phyloP scores from a whole-genome alignment of 2,329 filamentous ascomycete species.

The Curvularia sp. region DNA sequence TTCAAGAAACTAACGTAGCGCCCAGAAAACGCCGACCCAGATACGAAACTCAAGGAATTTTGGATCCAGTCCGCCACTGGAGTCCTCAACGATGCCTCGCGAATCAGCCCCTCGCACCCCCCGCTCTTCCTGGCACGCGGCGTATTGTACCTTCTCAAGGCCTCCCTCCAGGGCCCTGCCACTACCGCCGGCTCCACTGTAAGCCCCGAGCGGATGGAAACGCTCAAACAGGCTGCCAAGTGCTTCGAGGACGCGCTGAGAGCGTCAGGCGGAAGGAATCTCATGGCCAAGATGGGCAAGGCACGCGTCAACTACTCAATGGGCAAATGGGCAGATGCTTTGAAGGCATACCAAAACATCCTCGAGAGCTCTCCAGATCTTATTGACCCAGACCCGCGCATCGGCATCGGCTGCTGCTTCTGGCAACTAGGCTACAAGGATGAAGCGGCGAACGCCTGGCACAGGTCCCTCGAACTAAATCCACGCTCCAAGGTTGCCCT shows the following conservation, averaged over 20 bases:
- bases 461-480: slow-evolving; percentile 81
- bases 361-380: slow-evolving; percentile 85
- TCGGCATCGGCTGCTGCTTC: slow-evolving; percentile 95
- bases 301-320: slow-evolving; percentile 86
- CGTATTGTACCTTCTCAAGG: slow-evolving; percentile 84
- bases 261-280: slow-evolving; percentile 83
- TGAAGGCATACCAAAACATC: slow-evolving; percentile 86
- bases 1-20: slow-evolving; percentile 1
- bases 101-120: slow-evolving; percentile 90
- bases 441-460: slow-evolving; percentile 89
- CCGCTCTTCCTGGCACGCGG: slow-evolving; percentile 91
- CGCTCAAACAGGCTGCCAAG: slow-evolving; percentile 84
- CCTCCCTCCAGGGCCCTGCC: slow-evolving; percentile 80
- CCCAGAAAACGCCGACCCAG: slow-evolving; percentile 61
- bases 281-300: slow-evolving; percentile 90
- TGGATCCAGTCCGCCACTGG: slow-evolving; percentile 91
- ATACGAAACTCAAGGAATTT: slow-evolving; percentile 89
- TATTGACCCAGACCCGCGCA: slow-evolving; percentile 90
- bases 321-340: slow-evolving; percentile 82
- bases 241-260: slow-evolving; percentile 94
- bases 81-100: slow-evolving; percentile 92
- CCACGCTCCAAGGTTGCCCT: slow-evolving; percentile 88
- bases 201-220: slow-evolving; percentile 74
- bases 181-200: slow-evolving; percentile 72
- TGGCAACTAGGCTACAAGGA: slow-evolving; percentile 97